Evolutionary conservation across 805 yeast species (phyloP), one percentile per base, ranked within the genome.

Genomic region (Kazachstania psychrophila): DNA sequence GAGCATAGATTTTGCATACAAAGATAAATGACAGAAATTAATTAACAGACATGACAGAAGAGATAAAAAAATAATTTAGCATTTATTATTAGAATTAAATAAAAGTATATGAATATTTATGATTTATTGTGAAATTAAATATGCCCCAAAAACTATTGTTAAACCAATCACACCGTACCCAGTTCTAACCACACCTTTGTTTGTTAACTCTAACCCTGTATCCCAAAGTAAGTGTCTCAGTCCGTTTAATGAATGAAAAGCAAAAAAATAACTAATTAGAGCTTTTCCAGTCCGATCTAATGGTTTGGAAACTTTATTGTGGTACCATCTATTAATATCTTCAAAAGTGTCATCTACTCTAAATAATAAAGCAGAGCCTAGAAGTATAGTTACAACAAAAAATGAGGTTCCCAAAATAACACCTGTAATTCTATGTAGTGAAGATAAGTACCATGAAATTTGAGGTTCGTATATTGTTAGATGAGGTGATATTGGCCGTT

Each of bases 221-320:
- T 89, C 98, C 98, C 98, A 89, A 40, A 83, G 57, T 63, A 88
- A 68, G 61, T 89, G 98, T 72, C 98, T 84, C 46, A 88, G 41
- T 53, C 97, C 96, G 61, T 88, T 87, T 59, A 69, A 73, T 28
- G 72, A 51, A 64, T 89, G 98, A 81, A 74, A 88, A 24, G 80
- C 80, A 62, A 92, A 85, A 47, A 96, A 89, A 67, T 73, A 73
- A 9, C 89, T 75, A 56, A 79, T 73, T 33, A 73, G 55, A 35
- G 79, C 76, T 69, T 89, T 89, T 40, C 75, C 66, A 19, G 68
- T 66, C 38, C 72, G 47, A 64, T 86, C 82, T 27, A 70, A 66
- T 39, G 68, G 68, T 13, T 72, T 56, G 32, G 96, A 94, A 46
- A 83, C 68, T 17, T 77, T 68, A 27, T 79, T 77, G 34, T 69